Base-by-base conservation (phyloP, 2,329 filamentous ascomycete species). In the Monilinia fructigena region DNA sequence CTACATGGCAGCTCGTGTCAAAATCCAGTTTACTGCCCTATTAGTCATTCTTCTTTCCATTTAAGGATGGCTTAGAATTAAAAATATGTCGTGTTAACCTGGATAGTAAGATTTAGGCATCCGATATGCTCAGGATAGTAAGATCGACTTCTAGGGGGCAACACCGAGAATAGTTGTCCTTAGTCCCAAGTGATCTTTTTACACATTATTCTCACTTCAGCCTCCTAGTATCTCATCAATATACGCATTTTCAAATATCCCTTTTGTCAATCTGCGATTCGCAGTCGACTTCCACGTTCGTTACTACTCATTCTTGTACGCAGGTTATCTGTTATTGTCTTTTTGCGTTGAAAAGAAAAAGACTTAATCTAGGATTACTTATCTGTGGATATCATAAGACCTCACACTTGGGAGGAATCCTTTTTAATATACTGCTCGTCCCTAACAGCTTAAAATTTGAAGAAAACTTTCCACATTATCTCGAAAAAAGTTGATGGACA, bases 101-200 rank as follows among this genome's bases (percentile, higher is more conserved):
- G 45, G 63, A 60, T 35, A 35, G 63, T 65, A 65, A 52, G 55
- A 18, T 66, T 66, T 38, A 66, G 63, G 55, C 55, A 61, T 61
- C 63, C 55, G 42, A 35, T 66, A 59, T 53, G 11, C 28, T 52
- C 23, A 60, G 47, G 23, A 60, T 35, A 65, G 63, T 61, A 61
- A 65, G 63, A 65, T 65, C 63, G 63, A 31, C 55, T 60, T 66
- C 63, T 61, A 66, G 63, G 63, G 62, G 63, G 54, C 42, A 60
- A 52, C 55, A 58, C 55, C 42, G 54, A 60, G 35, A 54, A 54
- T 48, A 47, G 52, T 63, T 61, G 63, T 65, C 63, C 63, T 65
- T 65, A 59, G 55, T 60, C 53, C 42, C 20, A 63, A 63, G 60
- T 54, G 55, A 61, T 61, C 47, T 66, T 50, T 38, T 48, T 47